Base-by-base conservation (phyloP, 2,329 filamentous ascomycete species). In the Penicillium sp. region DNA sequence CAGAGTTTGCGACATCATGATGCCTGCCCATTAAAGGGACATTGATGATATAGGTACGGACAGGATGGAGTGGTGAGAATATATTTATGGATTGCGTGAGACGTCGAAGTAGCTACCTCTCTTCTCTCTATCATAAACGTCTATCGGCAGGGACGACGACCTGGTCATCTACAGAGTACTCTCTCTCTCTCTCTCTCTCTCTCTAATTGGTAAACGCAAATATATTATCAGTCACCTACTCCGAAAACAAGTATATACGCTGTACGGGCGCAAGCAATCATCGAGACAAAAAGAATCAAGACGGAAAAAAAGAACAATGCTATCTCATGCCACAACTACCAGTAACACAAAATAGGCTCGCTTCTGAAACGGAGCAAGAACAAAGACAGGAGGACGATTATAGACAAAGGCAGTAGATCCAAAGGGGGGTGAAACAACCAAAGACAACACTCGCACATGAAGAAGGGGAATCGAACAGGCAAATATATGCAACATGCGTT, bases 331-430 rank as follows among this genome's bases (percentile, higher is more conserved):
- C 50, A 60, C 51, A 40, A 60, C 57, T 61, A 61, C 53, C 56
- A 48, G 45, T 38, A 52, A 54, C 52, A 44, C 50, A 54, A 54
- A 54, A 38, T 10, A 52, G 35, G 62, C 54, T 60, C 61, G 61
- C 61, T 63, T 62, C 59, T 59, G 51, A 56, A 55, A 60, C 47
- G 50, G 57, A 62, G 60, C 60, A 63, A 62, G 59, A 51, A 50
- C 39, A 53, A 57, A 44, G 35, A 53, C 50, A 50, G 31, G 50
- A 33, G 43, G 41, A 63, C 55, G 39, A 65, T 58, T 65, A 63
- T 59, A 63, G 55, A 63, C 61, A 63, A 45, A 50, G 55, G 51
- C 58, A 57, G 48, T 63, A 63, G 56, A 63, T 63, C 55, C 27
- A 42, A 52, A 50, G 45, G 45, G 50, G 22, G 44, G 25, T 42